phyloP scores from a whole-genome alignment of 345 rosid species.

The Eucalyptus sp. region DNA sequence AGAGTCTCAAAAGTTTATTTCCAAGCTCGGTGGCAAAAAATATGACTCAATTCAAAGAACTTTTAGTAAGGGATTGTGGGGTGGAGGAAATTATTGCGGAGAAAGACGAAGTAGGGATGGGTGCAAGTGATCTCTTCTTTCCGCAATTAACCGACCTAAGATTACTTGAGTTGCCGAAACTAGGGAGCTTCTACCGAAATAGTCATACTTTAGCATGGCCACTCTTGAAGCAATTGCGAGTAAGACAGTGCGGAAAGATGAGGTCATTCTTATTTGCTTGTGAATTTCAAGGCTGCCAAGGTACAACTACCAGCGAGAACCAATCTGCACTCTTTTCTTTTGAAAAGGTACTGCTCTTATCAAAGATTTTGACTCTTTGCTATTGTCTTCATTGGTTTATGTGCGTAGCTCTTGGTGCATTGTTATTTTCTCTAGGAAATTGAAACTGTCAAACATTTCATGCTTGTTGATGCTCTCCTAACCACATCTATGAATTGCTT shows the following conservation, averaged over 20 bases:
- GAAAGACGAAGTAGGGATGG: rapidly evolving
- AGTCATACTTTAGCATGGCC: not conserved
- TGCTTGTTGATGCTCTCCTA: too few species aligned
- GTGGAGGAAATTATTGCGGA: rapidly evolving
- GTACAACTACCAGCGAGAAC: rapidly evolving
- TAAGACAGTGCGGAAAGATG: rapidly evolving
- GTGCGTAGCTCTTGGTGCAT: too few species aligned
- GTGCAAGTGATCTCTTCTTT: rapidly evolving
- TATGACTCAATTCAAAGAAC: rapidly evolving
- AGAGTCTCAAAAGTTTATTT: not conserved
- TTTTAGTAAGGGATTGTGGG: rapidly evolving
- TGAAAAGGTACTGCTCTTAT: not conserved
- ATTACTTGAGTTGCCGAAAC: rapidly evolving
- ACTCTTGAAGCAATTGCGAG: not conserved
- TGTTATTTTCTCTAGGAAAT: too few species aligned
- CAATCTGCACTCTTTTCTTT: not conserved
- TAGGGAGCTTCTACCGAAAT: rapidly evolving
- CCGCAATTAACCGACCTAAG: rapidly evolving
- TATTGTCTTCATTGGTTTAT: too few species aligned
- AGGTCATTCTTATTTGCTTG: not conserved
- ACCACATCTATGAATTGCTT: too few species aligned
- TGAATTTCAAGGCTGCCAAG: not conserved
- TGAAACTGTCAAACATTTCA: too few species aligned
- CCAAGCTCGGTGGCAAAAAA: rapidly evolving
- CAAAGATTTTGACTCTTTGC: not conserved